Evolutionary conservation across 2,329 filamentous ascomycete species (phyloP).

Genomic region (Colletotrichum trifolii): DNA sequence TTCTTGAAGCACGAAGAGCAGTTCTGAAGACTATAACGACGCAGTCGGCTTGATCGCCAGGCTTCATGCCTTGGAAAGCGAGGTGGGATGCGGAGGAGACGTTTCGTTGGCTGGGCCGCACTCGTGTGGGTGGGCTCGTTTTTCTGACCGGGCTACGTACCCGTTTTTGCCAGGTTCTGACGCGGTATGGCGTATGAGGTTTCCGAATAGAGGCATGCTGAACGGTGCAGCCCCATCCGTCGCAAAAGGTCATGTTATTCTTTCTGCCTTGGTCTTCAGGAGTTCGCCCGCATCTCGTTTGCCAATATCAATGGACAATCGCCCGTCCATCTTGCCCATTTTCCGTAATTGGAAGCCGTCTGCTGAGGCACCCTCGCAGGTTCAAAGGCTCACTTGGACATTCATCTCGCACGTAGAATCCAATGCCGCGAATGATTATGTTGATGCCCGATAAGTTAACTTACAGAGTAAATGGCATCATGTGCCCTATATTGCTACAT

Average conservation of each 20-base stretch:
- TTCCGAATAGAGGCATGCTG: conserved; percentile 36
- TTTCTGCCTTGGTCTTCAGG: neutral
- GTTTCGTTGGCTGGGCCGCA: neutral
- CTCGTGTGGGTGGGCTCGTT: neutral
- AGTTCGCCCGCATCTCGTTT: neutral
- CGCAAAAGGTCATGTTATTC: neutral
- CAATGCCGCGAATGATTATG: too few species aligned
- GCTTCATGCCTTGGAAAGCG: neutral
- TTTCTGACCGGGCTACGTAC: conserved; percentile 18
- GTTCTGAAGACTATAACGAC: too few species aligned
- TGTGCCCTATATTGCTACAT: conserved; percentile 35
- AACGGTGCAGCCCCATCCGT: conserved; percentile 13
- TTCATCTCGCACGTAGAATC: too few species aligned
- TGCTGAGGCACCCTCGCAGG: too few species aligned
- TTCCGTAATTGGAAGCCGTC: too few species aligned
- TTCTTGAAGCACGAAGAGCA: too few species aligned
- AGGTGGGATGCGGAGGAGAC: neutral
- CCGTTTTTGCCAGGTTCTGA: conserved; percentile 28
- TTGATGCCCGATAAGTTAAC: neutral
- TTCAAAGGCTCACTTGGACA: too few species aligned
- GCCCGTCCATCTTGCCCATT: too few species aligned
- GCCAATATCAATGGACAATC: neutral
- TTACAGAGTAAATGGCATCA: conserved; percentile 25
- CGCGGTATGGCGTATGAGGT: conserved; percentile 29
- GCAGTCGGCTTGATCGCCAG: too few species aligned